phyloP scores from a whole-genome alignment of 305 asterid species.

The Withania somnifera region DNA sequence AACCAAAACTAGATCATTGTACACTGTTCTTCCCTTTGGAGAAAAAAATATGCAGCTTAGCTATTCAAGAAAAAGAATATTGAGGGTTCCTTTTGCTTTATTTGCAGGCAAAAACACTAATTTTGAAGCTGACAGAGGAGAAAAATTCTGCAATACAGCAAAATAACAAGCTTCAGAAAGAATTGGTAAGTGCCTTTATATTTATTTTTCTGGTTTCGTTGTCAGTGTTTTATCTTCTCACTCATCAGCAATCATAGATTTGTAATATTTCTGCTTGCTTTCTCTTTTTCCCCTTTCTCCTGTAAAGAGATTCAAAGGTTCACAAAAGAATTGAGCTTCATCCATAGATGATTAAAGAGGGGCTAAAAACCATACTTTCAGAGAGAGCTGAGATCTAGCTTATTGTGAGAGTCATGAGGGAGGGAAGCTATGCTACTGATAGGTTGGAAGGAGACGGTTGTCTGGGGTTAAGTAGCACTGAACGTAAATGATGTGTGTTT shows the following conservation, averaged over 20 bases:
- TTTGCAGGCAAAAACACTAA: slow-evolving; percentile 56
- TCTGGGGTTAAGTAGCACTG: neutral
- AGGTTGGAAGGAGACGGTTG: neutral
- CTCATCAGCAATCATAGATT: neutral
- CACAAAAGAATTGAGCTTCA: neutral
- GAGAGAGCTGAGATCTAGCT: neutral
- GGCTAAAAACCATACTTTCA: neutral
- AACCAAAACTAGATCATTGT: neutral
- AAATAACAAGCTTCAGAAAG: slow-evolving; percentile 39
- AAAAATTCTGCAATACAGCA: slow-evolving; percentile 51
- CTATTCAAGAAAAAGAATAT: neutral
- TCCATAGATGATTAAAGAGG: neutral
- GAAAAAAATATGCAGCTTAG: neutral
- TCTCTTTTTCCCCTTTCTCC: neutral
- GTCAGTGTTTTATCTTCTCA: neutral
- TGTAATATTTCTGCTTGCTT: neutral
- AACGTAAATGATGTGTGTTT: neutral
- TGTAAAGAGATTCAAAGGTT: neutral
- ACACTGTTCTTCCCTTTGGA: neutral
- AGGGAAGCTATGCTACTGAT: neutral
- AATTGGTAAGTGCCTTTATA: slow-evolving; percentile 23
- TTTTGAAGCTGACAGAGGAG: slow-evolving; percentile 78
- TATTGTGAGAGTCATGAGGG: neutral
- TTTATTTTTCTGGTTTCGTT: neutral
- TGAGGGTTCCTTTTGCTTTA: slow-evolving; percentile 9